A percentile compares a stretch with the other conserved stretches of the same genome.
phyloP scores from a whole-genome alignment of 2,329 filamentous ascomycete species.

The Colletotrichum tropicicola region DNA sequence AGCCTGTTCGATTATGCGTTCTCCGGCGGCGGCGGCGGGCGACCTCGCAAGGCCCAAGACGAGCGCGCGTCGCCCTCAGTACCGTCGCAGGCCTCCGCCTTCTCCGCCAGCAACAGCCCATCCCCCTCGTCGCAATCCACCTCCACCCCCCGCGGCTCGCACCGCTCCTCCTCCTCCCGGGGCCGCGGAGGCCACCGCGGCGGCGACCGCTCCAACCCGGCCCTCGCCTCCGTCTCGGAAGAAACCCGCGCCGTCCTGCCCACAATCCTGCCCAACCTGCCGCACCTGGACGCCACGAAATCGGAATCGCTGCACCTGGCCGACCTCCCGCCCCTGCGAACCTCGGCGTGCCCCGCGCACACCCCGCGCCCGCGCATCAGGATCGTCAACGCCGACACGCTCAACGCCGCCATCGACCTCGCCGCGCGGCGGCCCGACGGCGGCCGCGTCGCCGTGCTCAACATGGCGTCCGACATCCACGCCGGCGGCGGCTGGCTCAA shows the following conservation, averaged over 20 bases:
- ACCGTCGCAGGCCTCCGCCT: neutral
- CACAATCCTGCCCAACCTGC: constrained; percentile 53
- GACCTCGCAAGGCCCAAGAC: neutral
- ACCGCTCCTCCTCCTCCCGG: neutral
- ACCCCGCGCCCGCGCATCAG: constrained; percentile 46
- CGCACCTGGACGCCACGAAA: constrained; percentile 43
- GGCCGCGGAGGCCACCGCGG: neutral
- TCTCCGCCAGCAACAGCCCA: neutral
- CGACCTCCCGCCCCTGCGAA: constrained; percentile 48
- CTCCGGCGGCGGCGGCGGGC: neutral
- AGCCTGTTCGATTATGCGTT: constrained; percentile 1
- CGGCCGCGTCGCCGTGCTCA: constrained; percentile 66
- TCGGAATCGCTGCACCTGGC: constrained; percentile 48
- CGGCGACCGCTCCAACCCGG: constrained; percentile 8
- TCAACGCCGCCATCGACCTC: constrained; percentile 62
- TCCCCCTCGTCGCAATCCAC: neutral
- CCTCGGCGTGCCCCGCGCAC: constrained; percentile 52
- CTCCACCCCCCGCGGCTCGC: neutral
- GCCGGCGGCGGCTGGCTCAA: constrained; percentile 72
- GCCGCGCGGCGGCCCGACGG: constrained; percentile 34
- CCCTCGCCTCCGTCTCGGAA: constrained; percentile 42
- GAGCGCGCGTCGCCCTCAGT: constrained; percentile 23
- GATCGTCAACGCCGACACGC: constrained; percentile 65
- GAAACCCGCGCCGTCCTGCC: constrained; percentile 59
- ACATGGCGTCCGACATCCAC: constrained; percentile 67